Evolutionary conservation across 352 stramenopile genomes (phyloP).

Genomic region (Achlya hypogyna): DNA sequence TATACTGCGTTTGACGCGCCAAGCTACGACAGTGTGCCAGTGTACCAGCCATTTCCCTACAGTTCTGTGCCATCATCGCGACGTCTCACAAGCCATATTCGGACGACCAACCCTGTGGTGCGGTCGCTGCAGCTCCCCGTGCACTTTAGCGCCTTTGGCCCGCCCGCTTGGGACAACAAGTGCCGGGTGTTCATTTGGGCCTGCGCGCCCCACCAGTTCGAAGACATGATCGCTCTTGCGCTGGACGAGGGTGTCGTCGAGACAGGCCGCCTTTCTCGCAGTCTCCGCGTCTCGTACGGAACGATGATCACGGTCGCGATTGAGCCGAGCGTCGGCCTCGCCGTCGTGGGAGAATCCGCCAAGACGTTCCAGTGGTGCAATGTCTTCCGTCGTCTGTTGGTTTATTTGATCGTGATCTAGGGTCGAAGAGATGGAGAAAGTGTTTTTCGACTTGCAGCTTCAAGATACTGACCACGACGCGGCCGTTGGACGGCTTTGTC

Average conservation of each 20-base stretch:
- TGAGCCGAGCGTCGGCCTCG: constrained; percentile 31
- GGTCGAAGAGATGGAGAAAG: constrained; percentile 32
- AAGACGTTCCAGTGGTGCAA: constrained; percentile 60
- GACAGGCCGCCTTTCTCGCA: neutral
- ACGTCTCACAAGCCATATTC: neutral
- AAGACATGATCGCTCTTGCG: constrained; percentile 52
- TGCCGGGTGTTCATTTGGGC: constrained; percentile 70
- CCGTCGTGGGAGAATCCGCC: constrained; percentile 37
- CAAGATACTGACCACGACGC: neutral
- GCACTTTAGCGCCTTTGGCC: constrained; percentile 34
- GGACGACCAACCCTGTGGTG: neutral
- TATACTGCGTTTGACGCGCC: neutral
- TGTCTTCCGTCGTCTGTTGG: neutral
- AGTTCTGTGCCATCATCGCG: neutral
- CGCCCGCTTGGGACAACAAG: constrained; percentile 15
- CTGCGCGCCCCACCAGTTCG: constrained; percentile 48
- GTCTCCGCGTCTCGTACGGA: constrained; percentile 28
- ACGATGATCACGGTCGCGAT: constrained; percentile 53
- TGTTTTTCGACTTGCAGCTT: constrained; percentile 41
- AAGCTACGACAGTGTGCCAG: neutral
- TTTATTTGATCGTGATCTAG: neutral
- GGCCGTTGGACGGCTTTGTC: constrained; percentile 34
- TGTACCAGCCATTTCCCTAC: neutral
- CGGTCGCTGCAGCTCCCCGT: neutral
- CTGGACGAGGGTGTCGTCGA: constrained; percentile 24